phyloP scores from a whole-genome alignment of 1,139 yeast genomes.

The Kodamaea anthophila region DNA sequence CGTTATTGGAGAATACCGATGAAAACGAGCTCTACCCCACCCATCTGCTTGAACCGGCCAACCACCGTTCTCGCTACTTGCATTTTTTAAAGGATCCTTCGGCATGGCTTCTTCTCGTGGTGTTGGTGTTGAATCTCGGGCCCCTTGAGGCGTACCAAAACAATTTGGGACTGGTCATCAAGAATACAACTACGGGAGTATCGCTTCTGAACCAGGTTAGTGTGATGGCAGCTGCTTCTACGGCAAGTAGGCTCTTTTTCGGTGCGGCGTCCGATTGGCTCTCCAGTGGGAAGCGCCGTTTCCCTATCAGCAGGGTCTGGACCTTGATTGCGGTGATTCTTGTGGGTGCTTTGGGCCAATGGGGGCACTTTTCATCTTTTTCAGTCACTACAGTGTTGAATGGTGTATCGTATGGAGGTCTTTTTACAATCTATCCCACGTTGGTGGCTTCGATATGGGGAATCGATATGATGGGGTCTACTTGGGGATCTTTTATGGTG shows the following conservation, averaged over 20 bases:
- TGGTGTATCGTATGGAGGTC: slow-evolving; percentile 77
- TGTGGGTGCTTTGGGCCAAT: slow-evolving; percentile 42
- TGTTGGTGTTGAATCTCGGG: slow-evolving; percentile 69
- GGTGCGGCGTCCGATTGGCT: slow-evolving; percentile 64
- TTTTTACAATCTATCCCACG: slow-evolving; percentile 82
- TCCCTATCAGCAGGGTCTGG: slow-evolving; percentile 35
- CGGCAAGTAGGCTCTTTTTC: slow-evolving; percentile 45
- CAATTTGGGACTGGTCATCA: slow-evolving; percentile 67
- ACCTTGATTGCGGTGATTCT: slow-evolving; percentile 35
- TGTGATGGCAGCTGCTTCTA: slow-evolving; percentile 35
- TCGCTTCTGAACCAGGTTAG: slow-evolving; percentile 49
- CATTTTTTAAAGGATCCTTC: slow-evolving; percentile 56
- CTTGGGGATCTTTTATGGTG: slow-evolving; percentile 87
- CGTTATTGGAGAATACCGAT: slow-evolving; percentile 15
- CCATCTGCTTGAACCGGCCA: slow-evolving; percentile 30
- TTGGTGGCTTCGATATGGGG: slow-evolving; percentile 85
- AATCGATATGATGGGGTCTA: slow-evolving; percentile 79
- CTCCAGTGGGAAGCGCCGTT: slow-evolving; percentile 20
- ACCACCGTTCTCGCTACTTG: slow-evolving; percentile 44
- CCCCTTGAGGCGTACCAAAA: slow-evolving; percentile 86
- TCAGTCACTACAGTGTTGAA: slow-evolving; percentile 44
- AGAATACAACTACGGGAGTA: slow-evolving; percentile 18
- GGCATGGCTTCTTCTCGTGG: slow-evolving; percentile 56
- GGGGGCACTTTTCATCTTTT: slow-evolving; percentile 14
- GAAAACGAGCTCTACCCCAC: slow-evolving; percentile 16